These are phyloP conservation scores for Lepidium sativum DNA, from an alignment of 345 rosid species.

Conservation along the genomic window DNA sequence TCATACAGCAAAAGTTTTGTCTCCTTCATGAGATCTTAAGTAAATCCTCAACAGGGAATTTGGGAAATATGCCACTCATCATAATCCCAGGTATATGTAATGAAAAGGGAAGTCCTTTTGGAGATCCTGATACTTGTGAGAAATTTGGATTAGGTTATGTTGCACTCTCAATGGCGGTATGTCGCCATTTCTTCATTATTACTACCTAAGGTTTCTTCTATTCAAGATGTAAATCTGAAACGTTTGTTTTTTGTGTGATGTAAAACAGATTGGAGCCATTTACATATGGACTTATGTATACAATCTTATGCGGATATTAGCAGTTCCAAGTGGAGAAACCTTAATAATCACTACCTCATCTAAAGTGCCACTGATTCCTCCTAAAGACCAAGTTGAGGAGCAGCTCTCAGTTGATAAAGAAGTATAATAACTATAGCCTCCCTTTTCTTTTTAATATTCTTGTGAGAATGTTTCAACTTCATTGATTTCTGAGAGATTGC, in stretches of 20 bases:
- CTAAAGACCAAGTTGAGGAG: slow-evolving; percentile 14
- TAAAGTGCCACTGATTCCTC: slow-evolving; percentile 26
- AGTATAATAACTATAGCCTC: no score
- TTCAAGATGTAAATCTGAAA: background rate
- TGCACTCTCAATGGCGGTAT: slow-evolving; percentile 71
- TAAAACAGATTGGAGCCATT: slow-evolving; percentile 50
- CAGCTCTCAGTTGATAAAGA: slow-evolving; percentile 8
- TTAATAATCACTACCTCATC: slow-evolving; percentile 10
- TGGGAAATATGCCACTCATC: slow-evolving; percentile 57
- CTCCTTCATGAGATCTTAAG: background rate
- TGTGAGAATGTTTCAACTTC: background rate
- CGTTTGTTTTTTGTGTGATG: background rate
- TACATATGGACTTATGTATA: slow-evolving; percentile 55
- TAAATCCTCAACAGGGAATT: slow-evolving; percentile 35
- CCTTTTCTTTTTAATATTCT: background rate
- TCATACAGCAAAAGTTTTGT: no score
- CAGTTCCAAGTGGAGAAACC: slow-evolving; percentile 14
- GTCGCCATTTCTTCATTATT: no score
- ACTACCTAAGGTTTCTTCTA: background rate
- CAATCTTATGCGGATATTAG: slow-evolving; percentile 39
- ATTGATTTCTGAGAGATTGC: slow-evolving; percentile 1
- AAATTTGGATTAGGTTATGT: slow-evolving; percentile 43
- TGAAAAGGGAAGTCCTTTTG: slow-evolving; percentile 59
- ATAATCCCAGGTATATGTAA: slow-evolving; percentile 65
- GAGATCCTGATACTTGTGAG: slow-evolving; percentile 43